phyloP scores from a whole-genome alignment of 2,329 filamentous ascomycete genomes.

The Purpureocillium lavendulum region DNA sequence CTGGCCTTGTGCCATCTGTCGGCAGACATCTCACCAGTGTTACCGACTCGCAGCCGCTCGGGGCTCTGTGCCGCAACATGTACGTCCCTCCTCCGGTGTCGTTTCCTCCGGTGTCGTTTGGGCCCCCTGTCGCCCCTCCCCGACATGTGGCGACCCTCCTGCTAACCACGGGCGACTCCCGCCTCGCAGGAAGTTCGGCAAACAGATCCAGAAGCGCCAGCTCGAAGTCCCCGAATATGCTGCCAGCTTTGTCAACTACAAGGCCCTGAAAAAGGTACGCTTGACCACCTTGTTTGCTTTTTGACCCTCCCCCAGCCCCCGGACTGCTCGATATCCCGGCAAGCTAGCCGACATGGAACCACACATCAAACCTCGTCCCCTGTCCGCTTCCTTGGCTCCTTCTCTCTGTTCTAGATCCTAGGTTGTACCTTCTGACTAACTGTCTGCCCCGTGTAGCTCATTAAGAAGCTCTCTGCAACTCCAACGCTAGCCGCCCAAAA shows the following conservation, averaged over 20 bases:
- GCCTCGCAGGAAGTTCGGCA: conserved; percentile 87
- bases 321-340: background rate
- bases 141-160: background rate
- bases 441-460: conserved; percentile 56
- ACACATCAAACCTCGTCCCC: background rate
- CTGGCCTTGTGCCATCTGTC: conserved; percentile 1
- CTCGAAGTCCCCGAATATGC: conserved; percentile 99
- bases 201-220: conserved; percentile 98
- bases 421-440: background rate
- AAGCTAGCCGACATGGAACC: background rate
- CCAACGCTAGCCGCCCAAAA: conserved; percentile 74
- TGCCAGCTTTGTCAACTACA: conserved; percentile 98
- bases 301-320: too few relatives aligned
- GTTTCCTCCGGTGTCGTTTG: background rate
- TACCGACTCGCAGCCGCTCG: conserved; percentile 4
- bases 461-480: conserved; percentile 93
- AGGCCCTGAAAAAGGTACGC: conserved; percentile 90
- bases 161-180: background rate
- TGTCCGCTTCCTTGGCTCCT: background rate
- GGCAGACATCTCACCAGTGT: background rate
- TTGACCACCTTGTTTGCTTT: background rate
- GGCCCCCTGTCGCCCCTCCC: too few relatives aligned
- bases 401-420: background rate
- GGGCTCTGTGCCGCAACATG: conserved; percentile 20
- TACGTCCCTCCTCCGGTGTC: conserved; percentile 16